Evolutionary conservation across 1,139 yeast species (phyloP).

Genomic region (Zhuliangozyma parablackwelliae): DNA sequence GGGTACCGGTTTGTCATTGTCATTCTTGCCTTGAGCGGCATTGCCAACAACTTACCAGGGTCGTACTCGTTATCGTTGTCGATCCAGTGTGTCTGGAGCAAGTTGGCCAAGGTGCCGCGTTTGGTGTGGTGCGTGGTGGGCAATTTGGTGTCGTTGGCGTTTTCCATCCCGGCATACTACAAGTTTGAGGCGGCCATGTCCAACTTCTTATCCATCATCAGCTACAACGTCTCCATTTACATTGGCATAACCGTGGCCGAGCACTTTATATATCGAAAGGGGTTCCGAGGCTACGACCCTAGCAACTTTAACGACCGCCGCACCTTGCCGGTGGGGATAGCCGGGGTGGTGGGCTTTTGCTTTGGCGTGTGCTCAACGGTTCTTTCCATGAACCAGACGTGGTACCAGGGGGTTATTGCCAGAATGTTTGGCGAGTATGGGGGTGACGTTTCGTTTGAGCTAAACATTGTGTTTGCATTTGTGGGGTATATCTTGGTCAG

Average conservation of each 20-base stretch:
- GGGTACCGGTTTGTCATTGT: slow-evolving; percentile 29
- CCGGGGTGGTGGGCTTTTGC: slow-evolving; percentile 21
- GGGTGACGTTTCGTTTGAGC: slow-evolving; percentile 27
- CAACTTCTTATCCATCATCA: slow-evolving; percentile 26
- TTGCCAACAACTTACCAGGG: slow-evolving; percentile 28
- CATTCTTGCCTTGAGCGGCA: slow-evolving; percentile 23
- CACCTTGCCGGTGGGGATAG: slow-evolving; percentile 23
- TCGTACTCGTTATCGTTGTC: slow-evolving; percentile 26
- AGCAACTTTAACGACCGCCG: slow-evolving; percentile 17
- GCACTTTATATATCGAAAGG: slow-evolving; percentile 22
- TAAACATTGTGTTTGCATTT: slow-evolving; percentile 21
- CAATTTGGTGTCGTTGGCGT: slow-evolving; percentile 23
- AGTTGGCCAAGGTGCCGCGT: slow-evolving; percentile 25
- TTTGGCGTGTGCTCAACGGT: slow-evolving; percentile 28
- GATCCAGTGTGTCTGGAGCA: slow-evolving; percentile 26
- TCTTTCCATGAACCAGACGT: slow-evolving; percentile 25
- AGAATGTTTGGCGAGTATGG: slow-evolving; percentile 14
- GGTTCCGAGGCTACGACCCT: slow-evolving; percentile 21
- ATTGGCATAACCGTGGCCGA: slow-evolving; percentile 24
- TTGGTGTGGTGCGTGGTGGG: slow-evolving; percentile 28
- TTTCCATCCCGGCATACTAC: slow-evolving; percentile 30
- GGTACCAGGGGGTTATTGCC: slow-evolving; percentile 28
- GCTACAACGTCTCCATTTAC: slow-evolving; percentile 28
- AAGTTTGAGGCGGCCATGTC: slow-evolving; percentile 24
- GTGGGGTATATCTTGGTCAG: slow-evolving; percentile 21